Conservation (phyloP, 2,329 filamentous ascomycete genomes). For the Teratosphaeria nubilosa region DNA sequence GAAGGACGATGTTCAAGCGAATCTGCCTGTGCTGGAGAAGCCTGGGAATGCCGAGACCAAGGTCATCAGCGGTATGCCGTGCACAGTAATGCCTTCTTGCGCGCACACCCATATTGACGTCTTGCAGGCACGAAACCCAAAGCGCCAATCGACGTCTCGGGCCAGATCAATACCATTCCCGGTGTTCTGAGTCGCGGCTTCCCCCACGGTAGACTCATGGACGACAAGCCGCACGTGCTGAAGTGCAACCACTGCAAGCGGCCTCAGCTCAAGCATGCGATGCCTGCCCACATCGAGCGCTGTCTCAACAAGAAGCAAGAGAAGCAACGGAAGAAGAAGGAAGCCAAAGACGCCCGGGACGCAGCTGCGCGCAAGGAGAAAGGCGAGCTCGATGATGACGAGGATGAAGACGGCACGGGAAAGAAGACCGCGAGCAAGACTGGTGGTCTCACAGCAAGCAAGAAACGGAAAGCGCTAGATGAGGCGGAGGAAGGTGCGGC, state of each 20-base stretch:
- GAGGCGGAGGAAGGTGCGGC: slow-evolving; percentile 6
- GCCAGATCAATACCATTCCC: slow-evolving; percentile 51
- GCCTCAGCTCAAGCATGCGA: slow-evolving; percentile 63
- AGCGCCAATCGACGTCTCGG: slow-evolving; percentile 4
- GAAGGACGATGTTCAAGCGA: slow-evolving; percentile 18
- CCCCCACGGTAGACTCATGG: slow-evolving; percentile 67
- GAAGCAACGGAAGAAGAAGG: slow-evolving; percentile 51
- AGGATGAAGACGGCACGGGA: slow-evolving; percentile 23
- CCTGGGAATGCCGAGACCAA: slow-evolving; percentile 25
- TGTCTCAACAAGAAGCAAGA: slow-evolving; percentile 76
- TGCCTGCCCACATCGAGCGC: slow-evolving; percentile 68
- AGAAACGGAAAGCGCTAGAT: slow-evolving; percentile 13
- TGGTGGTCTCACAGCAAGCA: slow-evolving; percentile 8
- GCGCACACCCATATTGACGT: background rate
- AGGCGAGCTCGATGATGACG: slow-evolving; percentile 28
- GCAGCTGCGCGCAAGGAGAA: slow-evolving; percentile 37
- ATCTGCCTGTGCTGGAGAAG: slow-evolving; percentile 22
- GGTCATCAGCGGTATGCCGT: slow-evolving; percentile 14
- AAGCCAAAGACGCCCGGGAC: slow-evolving; percentile 50
- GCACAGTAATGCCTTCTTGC: background rate
- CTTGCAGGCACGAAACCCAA: slow-evolving; percentile 11
- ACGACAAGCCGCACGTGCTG: slow-evolving; percentile 68
- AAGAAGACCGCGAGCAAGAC: slow-evolving; percentile 27
- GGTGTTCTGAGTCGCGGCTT: slow-evolving; percentile 70
- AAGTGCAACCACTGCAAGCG: slow-evolving; percentile 92